Percentiles rank a stretch among this genome's conserved stretches.
Evolutionary conservation across 1,284 basidiomycete species (phyloP).

Genomic region (Peniophora sp.): DNA sequence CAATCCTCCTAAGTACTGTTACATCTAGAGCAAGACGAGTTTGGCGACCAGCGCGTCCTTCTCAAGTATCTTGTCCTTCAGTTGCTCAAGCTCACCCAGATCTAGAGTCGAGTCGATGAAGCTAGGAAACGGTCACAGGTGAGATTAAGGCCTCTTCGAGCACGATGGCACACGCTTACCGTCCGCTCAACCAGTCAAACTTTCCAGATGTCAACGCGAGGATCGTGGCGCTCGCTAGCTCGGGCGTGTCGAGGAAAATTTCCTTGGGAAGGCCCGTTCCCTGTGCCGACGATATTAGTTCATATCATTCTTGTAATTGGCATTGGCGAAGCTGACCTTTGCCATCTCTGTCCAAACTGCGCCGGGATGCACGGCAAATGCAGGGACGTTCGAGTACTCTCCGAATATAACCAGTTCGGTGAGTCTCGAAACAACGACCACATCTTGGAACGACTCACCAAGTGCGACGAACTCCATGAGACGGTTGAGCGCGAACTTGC

Average conservation of each 20-base stretch:
- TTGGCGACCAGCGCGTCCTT: slow-evolving; percentile 4
- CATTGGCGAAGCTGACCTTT: neutral
- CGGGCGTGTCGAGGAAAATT: neutral
- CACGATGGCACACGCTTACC: neutral
- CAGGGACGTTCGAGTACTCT: neutral
- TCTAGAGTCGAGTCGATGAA: slow-evolving; percentile 6
- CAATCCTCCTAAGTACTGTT: neutral
- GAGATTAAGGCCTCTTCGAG: neutral
- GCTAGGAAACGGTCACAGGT: neutral
- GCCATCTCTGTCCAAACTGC: neutral
- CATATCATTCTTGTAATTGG: neutral
- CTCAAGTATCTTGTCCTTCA: slow-evolving; percentile 6
- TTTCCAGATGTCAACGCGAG: neutral
- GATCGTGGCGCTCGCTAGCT: neutral
- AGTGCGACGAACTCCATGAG: neutral
- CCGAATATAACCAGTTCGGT: neutral
- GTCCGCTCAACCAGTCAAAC: neutral
- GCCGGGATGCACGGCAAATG: neutral
- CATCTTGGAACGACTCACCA: neutral
- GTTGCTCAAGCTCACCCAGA: slow-evolving; percentile 7
- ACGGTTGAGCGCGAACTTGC: neutral
- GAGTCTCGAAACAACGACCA: too few species aligned
- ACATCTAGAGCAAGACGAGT: neutral
- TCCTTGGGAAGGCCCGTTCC: neutral
- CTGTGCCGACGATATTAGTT: neutral